phyloP scores from a whole-genome alignment of 202 grass and related monocot species.

The Zizania palustris region DNA sequence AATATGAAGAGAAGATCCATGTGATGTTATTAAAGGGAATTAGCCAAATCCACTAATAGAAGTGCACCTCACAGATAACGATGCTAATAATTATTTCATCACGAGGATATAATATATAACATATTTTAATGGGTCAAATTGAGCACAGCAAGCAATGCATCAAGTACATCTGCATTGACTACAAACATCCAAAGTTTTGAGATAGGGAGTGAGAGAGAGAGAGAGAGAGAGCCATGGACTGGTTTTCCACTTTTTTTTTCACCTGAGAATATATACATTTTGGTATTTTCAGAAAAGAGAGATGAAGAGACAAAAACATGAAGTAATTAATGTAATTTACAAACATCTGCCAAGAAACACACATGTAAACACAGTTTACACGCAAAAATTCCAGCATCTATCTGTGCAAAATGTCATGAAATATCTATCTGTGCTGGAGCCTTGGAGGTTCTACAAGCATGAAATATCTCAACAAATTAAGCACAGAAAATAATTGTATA shows the following conservation, averaged over 20 bases:
- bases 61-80: background rate
- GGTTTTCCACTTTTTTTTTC: background rate
- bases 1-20: slow-evolving; percentile 23
- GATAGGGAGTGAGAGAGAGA: background rate
- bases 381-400: slow-evolving; percentile 7
- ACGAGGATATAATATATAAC: background rate
- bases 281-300: background rate
- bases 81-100: slow-evolving; percentile 11
- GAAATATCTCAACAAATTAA: slow-evolving; percentile 13
- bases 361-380: slow-evolving; percentile 26
- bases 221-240: background rate
- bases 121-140: background rate
- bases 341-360: background rate
- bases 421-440: background rate
- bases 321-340: slow-evolving; percentile 4
- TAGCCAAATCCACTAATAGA: background rate
- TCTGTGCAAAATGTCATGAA: background rate
- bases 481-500: slow-evolving; percentile 11
- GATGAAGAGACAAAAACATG: background rate
- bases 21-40: background rate
- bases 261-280: background rate
- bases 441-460: slow-evolving; percentile 16
- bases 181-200: background rate
- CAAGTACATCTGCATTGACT: background rate
- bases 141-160: background rate